These are phyloP conservation scores for Lojkania enalia DNA, from an alignment of 2,329 filamentous ascomycete genomes.

Conservation along the genomic window DNA sequence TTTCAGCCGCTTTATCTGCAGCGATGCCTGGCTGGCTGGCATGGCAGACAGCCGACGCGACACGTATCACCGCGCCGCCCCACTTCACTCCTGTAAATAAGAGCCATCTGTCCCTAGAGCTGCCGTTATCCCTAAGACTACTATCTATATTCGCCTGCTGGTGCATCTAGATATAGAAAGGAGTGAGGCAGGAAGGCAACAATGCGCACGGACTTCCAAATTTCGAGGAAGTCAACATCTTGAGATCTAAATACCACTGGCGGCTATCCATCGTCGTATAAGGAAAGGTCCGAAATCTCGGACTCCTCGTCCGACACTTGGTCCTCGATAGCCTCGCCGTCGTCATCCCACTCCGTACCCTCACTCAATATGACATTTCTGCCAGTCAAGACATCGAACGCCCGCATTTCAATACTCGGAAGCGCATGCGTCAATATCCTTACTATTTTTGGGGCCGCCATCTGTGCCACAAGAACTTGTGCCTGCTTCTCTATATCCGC, in stretches of 20 bases:
- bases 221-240: conserved; percentile 9
- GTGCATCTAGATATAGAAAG: too few species aligned
- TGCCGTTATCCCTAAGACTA: too few species aligned
- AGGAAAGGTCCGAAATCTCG: conserved; percentile 21
- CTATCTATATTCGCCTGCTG: too few species aligned
- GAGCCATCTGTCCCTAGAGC: too few species aligned
- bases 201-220: too few species aligned
- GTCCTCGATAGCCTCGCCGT: conserved; percentile 25
- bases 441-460: conserved; percentile 24
- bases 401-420: conserved; percentile 21
- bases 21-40: too few species aligned
- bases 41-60: too few species aligned
- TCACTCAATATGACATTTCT: conserved; percentile 20
- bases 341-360: conserved; percentile 24
- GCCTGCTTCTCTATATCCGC: conserved; percentile 27
- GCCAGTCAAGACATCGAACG: conserved; percentile 26
- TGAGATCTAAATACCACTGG: conserved; percentile 13
- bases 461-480: conserved; percentile 22
- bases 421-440: conserved; percentile 24
- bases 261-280: conserved; percentile 17
- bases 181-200: background rate
- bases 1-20: too few species aligned
- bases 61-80: too few species aligned
- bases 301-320: conserved; percentile 22
- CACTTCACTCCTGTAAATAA: too few species aligned